These are phyloP conservation scores for Penicillium italicum DNA, from an alignment of 2,329 filamentous ascomycete species.

Conservation along the genomic window DNA sequence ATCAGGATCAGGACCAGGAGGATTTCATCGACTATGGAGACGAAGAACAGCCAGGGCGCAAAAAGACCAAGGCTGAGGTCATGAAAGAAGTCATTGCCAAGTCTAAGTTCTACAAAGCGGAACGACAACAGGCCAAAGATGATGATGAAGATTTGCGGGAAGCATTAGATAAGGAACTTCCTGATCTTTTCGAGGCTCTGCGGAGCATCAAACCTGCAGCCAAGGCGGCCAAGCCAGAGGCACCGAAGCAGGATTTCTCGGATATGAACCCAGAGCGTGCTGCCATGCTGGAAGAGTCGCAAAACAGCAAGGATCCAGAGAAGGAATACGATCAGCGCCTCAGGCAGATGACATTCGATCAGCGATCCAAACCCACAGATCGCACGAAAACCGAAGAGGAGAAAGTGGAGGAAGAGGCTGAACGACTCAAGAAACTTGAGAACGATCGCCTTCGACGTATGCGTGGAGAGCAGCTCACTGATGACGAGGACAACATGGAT, in stretches of 20 bases:
- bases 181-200: slow-evolving; percentile 70
- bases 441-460: slow-evolving; percentile 78
- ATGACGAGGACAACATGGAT: slow-evolving; percentile 50
- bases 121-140: slow-evolving; percentile 87
- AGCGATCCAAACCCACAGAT: slow-evolving; percentile 77
- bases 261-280: slow-evolving; percentile 63
- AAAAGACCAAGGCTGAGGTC: slow-evolving; percentile 93
- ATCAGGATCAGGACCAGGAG: slow-evolving; percentile 44
- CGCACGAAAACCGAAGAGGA: slow-evolving; percentile 91
- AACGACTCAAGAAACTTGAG: slow-evolving; percentile 74
- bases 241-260: slow-evolving; percentile 42
- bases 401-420: slow-evolving; percentile 70
- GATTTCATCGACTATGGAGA: slow-evolving; percentile 46
- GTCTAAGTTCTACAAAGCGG: slow-evolving; percentile 91
- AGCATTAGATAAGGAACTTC: slow-evolving; percentile 78
- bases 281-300: slow-evolving; percentile 57
- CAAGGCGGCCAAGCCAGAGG: slow-evolving; percentile 52
- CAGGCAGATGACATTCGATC: slow-evolving; percentile 77
- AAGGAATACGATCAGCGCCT: slow-evolving; percentile 84
- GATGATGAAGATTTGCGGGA: slow-evolving; percentile 85
- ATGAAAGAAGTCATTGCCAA: slow-evolving; percentile 98
- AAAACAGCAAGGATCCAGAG: slow-evolving; percentile 67
- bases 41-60: slow-evolving; percentile 67
- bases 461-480: slow-evolving; percentile 71
- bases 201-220: slow-evolving; percentile 54